These are phyloP conservation scores for Malassezia sp. DNA, from an alignment of 1,284 basidiomycete species.

Conservation along the genomic window DNA sequence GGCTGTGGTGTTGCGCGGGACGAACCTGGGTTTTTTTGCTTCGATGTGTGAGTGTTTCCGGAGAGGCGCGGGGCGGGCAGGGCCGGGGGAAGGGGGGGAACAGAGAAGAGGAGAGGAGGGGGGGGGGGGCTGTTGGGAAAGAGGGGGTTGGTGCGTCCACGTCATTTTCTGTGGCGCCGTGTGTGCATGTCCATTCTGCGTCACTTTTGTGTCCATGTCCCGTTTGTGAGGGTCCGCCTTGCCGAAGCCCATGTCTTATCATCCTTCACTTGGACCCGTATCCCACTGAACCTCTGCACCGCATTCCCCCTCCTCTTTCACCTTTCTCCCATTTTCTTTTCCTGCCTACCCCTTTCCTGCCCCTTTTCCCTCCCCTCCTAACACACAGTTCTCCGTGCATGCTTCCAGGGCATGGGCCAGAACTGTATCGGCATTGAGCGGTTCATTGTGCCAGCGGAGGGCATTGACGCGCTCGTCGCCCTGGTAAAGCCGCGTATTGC, in stretches of 20 bases:
- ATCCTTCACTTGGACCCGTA: neutral
- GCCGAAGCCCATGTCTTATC: conserved; percentile 51
- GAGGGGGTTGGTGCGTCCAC: no score
- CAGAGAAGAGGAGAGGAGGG: no score
- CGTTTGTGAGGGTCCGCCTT: no score
- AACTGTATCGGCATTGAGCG: conserved; percentile 87
- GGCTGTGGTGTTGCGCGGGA: conserved; percentile 50
- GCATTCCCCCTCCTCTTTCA: neutral
- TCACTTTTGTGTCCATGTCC: no score
- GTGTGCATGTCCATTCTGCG: no score
- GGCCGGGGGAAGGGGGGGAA: no score
- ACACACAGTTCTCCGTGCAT: conserved; percentile 35
- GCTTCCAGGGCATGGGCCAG: conserved; percentile 70
- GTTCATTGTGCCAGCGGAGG: conserved; percentile 66
- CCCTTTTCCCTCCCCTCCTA: no score
- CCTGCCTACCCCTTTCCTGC: neutral
- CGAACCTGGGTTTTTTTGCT: conserved; percentile 50
- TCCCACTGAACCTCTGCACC: conserved; percentile 7
- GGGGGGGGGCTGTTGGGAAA: no score
- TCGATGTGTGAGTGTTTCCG: no score
- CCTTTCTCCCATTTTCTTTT: neutral
- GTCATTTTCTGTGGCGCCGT: no score
- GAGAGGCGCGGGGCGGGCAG: no score
- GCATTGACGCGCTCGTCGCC: conserved; percentile 53
- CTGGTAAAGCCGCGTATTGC: conserved; percentile 26